Evolutionary conservation across 441 rosid species (phyloP).

Genomic region (Pelargonium fulgidum): DNA sequence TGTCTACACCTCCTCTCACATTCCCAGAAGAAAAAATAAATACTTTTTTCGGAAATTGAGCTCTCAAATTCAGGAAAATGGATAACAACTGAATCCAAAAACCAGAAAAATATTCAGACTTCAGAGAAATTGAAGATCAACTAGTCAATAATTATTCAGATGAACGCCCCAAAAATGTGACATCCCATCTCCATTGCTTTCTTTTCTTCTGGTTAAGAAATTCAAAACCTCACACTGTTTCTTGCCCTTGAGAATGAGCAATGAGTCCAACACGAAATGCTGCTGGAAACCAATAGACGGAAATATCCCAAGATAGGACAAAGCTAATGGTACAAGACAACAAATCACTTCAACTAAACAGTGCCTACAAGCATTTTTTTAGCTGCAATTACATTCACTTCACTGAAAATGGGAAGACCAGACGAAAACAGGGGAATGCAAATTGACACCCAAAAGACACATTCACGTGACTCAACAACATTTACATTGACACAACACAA

Average conservation of each 20-base stretch:
- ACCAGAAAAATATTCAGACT: slow-evolving; percentile 6
- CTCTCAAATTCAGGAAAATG: slow-evolving; percentile 12
- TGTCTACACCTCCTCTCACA: slow-evolving; percentile 30
- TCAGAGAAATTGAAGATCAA: slow-evolving; percentile 20
- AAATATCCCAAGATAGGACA: background rate
- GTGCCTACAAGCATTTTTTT: background rate
- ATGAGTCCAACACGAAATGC: background rate
- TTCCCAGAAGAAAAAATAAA: slow-evolving; percentile 27
- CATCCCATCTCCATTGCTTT: slow-evolving; percentile 29
- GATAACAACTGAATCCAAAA: slow-evolving; percentile 10
- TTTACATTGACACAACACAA: slow-evolving; percentile 2
- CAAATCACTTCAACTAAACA: background rate
- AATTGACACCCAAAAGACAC: background rate
- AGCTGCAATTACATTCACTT: background rate
- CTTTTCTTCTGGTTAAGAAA: slow-evolving; percentile 19
- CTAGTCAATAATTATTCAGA: slow-evolving; percentile 16
- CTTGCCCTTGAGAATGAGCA: slow-evolving; percentile 11
- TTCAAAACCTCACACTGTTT: slow-evolving; percentile 13
- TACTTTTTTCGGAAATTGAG: slow-evolving; percentile 12
- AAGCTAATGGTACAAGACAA: background rate
- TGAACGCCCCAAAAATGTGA: slow-evolving; percentile 29
- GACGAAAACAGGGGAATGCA: background rate
- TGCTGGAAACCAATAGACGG: slow-evolving; percentile 3
- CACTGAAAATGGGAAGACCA: background rate
- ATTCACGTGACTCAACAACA: slow-evolving; percentile 2